These are phyloP conservation scores for Trichophyton verrucosum DNA, from an alignment of 2,329 filamentous ascomycete species.

Conservation along the genomic window DNA sequence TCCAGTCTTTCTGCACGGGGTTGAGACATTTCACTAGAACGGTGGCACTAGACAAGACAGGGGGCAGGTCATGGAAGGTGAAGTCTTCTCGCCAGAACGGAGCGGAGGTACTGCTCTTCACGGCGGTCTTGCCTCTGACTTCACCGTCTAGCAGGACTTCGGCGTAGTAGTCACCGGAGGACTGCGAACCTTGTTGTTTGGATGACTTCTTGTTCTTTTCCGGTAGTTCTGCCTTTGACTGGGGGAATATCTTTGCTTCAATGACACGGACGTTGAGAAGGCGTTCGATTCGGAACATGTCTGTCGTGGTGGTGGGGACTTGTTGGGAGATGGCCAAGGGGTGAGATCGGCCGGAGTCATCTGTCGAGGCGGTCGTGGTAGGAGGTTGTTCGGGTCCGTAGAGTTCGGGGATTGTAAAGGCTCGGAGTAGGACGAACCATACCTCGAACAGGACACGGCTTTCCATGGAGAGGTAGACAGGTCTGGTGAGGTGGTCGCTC, in stretches of 20 bases:
- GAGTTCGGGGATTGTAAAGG: constrained; percentile 83
- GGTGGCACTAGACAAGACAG: constrained; percentile 35
- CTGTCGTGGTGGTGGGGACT: constrained; percentile 31
- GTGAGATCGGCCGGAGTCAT: constrained; percentile 34
- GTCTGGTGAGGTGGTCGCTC: constrained; percentile 64
- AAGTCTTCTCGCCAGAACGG: constrained; percentile 42
- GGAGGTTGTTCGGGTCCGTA: constrained; percentile 52
- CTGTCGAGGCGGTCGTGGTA: constrained; percentile 11
- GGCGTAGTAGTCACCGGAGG: constrained; percentile 34
- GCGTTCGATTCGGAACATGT: constrained; percentile 57
- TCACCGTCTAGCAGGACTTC: constrained; percentile 39
- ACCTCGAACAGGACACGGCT: constrained; percentile 87
- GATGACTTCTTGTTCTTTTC: constrained; percentile 25
- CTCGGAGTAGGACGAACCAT: constrained; percentile 84
- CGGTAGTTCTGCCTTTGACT: constrained; percentile 22
- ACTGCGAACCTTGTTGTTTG: constrained; percentile 19
- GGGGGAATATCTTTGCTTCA: constrained; percentile 45
- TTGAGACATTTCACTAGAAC: constrained; percentile 37
- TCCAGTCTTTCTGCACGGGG: constrained; percentile 39
- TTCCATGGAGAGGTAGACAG: constrained; percentile 79
- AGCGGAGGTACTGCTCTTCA: constrained; percentile 34
- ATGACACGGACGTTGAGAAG: constrained; percentile 48
- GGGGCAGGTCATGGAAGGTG: constrained; percentile 35
- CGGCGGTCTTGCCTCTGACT: constrained; percentile 37
- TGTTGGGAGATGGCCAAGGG: constrained; percentile 17